Base-by-base conservation (phyloP, 2,329 filamentous ascomycete species). In the Colletotrichum simmondsii region DNA sequence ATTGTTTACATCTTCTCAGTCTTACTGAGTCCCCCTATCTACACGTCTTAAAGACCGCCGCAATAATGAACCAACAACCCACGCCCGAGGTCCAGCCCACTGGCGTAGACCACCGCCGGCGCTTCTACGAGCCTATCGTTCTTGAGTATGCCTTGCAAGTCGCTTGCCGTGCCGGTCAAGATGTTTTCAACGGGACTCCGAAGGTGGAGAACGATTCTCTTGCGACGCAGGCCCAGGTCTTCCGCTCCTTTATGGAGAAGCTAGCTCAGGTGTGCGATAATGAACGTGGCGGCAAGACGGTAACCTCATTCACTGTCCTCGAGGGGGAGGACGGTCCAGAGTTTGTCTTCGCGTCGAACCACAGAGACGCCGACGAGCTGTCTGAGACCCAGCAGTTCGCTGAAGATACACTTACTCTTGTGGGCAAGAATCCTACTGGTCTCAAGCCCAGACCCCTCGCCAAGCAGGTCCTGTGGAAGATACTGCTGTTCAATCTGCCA, bases 261-360 rank as follows among this genome's bases (percentile, higher is more conserved):
- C 74, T 83, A 1, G 78, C 79, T 0, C 77, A 77, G 22, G 73
- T 81, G 3, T 82, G 81, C 61, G 81, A 83, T 49, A 77, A 68
- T 2, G 30, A 62, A 7, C 77, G 75, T 22, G 74, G 79, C 3
- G 81, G 81, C 4, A 64, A 30, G 3, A 82, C 79, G 0, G 79
- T 83, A 8, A 78, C 81, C 0, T 76, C 80, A 0, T 64, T 81
- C 32, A 68, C 76, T 0, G 71, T 83, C 1, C 74, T 83, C 2
- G 76, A 82, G 5, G 72, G 76, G 2, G 75, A 74, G 1, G 75
- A 80, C 0, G 68, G 69, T 12, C 75, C 80, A 19, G 63, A 76
- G 4, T 83, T 80, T 52, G 66, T 79, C 22, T 76, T 83, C 66
- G 80, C 72, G 0, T 82, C 78, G 1, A 83, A 83, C 24, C 68